Base-by-base conservation (phyloP, 805 yeast species). In the Saccharomycopsis sp. region DNA sequence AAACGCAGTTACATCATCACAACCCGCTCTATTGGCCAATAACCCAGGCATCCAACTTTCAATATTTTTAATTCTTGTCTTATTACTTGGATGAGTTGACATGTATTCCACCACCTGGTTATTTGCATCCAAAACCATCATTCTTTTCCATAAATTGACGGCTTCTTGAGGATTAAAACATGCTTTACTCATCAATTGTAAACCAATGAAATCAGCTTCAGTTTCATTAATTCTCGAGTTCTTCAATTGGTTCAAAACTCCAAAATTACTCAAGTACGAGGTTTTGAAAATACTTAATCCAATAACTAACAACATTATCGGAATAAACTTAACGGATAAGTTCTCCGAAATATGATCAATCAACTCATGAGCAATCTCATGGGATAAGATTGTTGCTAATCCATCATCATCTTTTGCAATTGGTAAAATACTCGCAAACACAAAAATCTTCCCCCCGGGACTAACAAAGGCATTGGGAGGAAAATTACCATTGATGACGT, bases 401-500 rank as follows among this genome's bases (percentile, higher is more conserved):
- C 96, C 96, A 56, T 86, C 94, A 39, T 86, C 94, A 53, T 83
- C 77, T 20, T 64, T 62, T 57, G 95, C 79, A 23, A 92, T 73
- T 1, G 83, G 81, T 35, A 92, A 56, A 31, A 92, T 84, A 8
- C 83, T 74, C 34, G 79, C 68, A 54, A 83, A 85, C 15, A 92
- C 87, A 60, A 92, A 92, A 32, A 92, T 95, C 58, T 88, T 88
- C 5, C 98, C 98, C 46, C 92, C 89, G 17, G 97, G 97, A 27
- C 92, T 65, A 15, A 92, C 95, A 61, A 92, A 89, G 1, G 98
- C 98, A 61, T 92, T 92, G 2, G 98, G 97, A 13, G 94, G 88
- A n/a, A 68, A 68, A 2, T 80, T 74, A 42, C 75, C 79, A 47
- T 79, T 72, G 17, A 85, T 79, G 18, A 92, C 82, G 55, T 85